Conservation (phyloP, 306 rosid genomes). For the Trifolium repens region DNA sequence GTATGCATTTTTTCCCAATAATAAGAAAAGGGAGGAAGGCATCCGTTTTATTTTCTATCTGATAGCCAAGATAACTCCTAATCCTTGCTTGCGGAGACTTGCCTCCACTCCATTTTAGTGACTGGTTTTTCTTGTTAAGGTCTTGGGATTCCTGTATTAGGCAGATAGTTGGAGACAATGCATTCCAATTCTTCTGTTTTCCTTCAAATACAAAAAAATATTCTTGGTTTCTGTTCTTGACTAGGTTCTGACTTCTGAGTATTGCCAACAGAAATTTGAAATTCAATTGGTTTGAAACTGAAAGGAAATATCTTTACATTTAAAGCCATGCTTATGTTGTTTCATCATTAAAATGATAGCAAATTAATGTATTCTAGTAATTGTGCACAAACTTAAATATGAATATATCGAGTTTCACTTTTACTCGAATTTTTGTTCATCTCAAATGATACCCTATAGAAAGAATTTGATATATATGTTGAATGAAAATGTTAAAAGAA, state of each 20-base stretch:
- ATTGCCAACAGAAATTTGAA: not conserved
- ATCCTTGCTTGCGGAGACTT: constrained; percentile 5
- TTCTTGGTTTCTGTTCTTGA: not conserved
- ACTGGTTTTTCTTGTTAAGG: not conserved
- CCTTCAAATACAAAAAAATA: not conserved
- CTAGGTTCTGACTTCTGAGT: constrained; percentile 2
- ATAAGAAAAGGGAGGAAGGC: constrained; percentile 41
- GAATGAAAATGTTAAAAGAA: too few species aligned
- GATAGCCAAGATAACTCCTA: constrained; percentile 15
- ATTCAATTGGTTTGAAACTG: not conserved
- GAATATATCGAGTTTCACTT: too few species aligned
- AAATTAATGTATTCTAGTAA: too few species aligned
- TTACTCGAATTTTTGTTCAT: too few species aligned
- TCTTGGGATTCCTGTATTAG: not conserved
- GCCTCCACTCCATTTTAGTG: constrained; percentile 12
- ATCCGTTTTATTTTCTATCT: constrained; percentile 33
- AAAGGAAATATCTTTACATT: not conserved
- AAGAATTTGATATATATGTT: too few species aligned
- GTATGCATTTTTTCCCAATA: constrained; percentile 47
- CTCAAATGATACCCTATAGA: too few species aligned
- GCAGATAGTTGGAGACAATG: not conserved
- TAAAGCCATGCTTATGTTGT: too few species aligned
- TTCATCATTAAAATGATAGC: too few species aligned
- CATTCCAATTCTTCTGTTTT: not conserved
- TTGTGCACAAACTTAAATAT: too few species aligned